phyloP scores from a whole-genome alignment of 164 flowering plant genomes.

The Macadamia tetraphylla region DNA sequence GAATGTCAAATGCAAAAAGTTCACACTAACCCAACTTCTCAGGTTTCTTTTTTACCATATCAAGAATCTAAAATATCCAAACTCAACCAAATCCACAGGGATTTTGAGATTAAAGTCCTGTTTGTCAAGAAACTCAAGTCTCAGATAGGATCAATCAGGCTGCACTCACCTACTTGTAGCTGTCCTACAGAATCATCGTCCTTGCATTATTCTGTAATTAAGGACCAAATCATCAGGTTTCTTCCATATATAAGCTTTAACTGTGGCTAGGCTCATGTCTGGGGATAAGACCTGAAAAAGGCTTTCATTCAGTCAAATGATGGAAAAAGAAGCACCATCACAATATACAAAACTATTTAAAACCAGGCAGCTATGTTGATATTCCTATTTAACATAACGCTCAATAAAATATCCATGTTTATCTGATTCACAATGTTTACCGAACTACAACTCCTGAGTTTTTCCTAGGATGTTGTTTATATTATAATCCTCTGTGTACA shows the following conservation, averaged over 20 bases:
- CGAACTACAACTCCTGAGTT: no score
- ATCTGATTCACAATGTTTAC: no score
- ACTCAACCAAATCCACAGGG: no score
- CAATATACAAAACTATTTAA: not conserved
- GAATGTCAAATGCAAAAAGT: not conserved
- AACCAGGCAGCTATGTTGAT: not conserved
- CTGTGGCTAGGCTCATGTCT: conserved; percentile 97
- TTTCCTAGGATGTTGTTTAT: no score
- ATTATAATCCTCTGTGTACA: no score
- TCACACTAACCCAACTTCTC: no score
- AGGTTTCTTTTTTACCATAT: no score
- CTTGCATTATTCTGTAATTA: conserved; percentile 67
- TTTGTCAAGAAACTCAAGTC: not conserved
- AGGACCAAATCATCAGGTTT: conserved; percentile 91
- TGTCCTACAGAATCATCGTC: conserved; percentile 32
- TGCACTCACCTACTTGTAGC: conserved; percentile 19
- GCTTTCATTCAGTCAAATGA: not conserved
- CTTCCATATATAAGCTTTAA: conserved; percentile 95
- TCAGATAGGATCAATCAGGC: not conserved
- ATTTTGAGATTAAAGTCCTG: no score
- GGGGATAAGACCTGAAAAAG: conserved; percentile 66
- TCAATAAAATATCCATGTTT: no score
- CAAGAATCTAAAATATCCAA: no score
- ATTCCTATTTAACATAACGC: no score
- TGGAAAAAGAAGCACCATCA: not conserved